A percentile compares a stretch with the other conserved stretches of the same genome.
Conservation (phyloP, 331 rosid species). For the Quercus phellos region DNA sequence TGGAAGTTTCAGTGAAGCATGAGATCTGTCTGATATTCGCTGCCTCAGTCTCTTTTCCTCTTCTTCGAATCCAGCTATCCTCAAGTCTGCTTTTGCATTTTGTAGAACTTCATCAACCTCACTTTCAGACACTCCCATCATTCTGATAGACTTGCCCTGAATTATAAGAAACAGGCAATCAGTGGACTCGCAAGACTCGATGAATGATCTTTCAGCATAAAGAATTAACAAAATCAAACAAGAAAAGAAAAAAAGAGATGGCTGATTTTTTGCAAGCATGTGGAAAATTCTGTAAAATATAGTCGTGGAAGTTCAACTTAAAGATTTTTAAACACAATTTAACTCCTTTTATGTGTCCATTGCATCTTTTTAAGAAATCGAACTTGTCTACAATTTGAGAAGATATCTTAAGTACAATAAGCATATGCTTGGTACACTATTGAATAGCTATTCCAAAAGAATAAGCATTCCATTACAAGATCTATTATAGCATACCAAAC, state of each 20-base stretch:
- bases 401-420: background rate
- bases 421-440: too few species aligned
- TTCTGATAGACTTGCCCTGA: constrained; percentile 71
- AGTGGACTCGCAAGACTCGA: background rate
- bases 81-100: constrained; percentile 54
- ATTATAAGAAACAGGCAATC: constrained; percentile 6
- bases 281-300: background rate
- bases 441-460: too few species aligned
- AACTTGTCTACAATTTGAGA: background rate
- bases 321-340: background rate
- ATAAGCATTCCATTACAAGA: too few species aligned
- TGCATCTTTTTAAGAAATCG: background rate
- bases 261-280: background rate
- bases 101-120: constrained; percentile 79
- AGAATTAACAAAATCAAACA: background rate
- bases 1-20: constrained; percentile 58
- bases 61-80: constrained; percentile 87
- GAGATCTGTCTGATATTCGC: constrained; percentile 52
- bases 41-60: constrained; percentile 84
- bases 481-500: too few species aligned
- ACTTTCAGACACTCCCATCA: constrained; percentile 80
- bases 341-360: background rate
- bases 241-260: background rate
- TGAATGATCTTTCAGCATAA: background rate
- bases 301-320: background rate